These are phyloP conservation scores for Macrophomina phaseolina DNA, from an alignment of 2,329 filamentous ascomycete species.

Conservation along the genomic window DNA sequence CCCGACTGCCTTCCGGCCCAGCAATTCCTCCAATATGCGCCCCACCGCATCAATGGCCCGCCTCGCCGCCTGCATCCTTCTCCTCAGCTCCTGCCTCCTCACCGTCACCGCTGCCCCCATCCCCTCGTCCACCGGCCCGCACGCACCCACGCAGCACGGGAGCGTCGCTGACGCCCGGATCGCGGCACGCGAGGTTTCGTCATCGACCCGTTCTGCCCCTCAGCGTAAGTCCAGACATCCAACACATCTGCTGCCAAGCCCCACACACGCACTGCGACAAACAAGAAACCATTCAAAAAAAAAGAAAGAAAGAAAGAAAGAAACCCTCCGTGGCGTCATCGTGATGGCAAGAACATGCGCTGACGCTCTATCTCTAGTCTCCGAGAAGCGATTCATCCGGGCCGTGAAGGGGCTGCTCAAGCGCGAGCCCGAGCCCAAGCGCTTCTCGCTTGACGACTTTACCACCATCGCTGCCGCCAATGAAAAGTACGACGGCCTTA, in stretches of 20 bases:
- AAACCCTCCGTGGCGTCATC: no score
- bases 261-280: background rate
- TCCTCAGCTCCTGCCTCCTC: conserved; percentile 4
- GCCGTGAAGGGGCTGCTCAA: conserved; percentile 1
- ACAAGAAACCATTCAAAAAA: background rate
- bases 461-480: conserved; percentile 21
- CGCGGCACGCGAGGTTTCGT: conserved; percentile 20
- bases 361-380: background rate
- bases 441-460: conserved; percentile 19
- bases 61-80: background rate
- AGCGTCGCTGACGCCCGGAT: conserved; percentile 9
- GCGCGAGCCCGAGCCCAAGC: conserved; percentile 1
- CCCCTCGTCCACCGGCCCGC: background rate
- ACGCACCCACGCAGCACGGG: background rate
- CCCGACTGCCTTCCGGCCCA: background rate
- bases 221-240: conserved; percentile 5
- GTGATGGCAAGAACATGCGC: background rate
- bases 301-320: background rate
- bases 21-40: background rate
- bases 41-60: background rate
- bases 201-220: conserved; percentile 9
- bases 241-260: background rate
- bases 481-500: conserved; percentile 16
- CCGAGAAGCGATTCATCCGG: background rate
- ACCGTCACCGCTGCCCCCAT: conserved; percentile 12